These are phyloP conservation scores for Salix brachista DNA, from an alignment of 345 rosid species.

Conservation along the genomic window DNA sequence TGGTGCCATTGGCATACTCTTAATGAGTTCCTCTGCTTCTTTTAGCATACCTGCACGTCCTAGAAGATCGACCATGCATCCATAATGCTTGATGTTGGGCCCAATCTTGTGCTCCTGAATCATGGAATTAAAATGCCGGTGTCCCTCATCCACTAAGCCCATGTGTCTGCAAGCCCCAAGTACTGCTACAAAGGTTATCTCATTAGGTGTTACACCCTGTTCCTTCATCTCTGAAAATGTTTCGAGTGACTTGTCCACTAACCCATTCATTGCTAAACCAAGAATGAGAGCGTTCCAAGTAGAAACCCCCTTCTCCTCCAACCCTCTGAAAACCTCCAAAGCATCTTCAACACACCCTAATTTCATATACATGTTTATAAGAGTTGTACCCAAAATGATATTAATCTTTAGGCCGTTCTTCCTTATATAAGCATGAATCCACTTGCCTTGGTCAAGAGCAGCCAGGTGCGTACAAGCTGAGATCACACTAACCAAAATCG, in stretches of 20 bases:
- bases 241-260: conserved; percentile 37
- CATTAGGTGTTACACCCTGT: conserved; percentile 38
- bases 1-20: conserved; percentile 54
- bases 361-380: conserved; percentile 59
- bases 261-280: conserved; percentile 59
- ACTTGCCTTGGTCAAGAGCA: conserved; percentile 50
- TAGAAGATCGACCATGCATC: conserved; percentile 74
- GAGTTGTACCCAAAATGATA: conserved; percentile 49
- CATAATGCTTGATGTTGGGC: conserved; percentile 62
- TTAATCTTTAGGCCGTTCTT: conserved; percentile 40
- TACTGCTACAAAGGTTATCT: conserved; percentile 48
- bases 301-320: conserved; percentile 49
- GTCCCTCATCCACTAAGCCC: conserved; percentile 58
- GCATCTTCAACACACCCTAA: conserved; percentile 52
- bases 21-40: conserved; percentile 60
- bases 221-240: conserved; percentile 46
- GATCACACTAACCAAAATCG: conserved; percentile 42
- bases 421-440: conserved; percentile 50
- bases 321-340: conserved; percentile 35
- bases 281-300: conserved; percentile 57
- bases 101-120: conserved; percentile 37
- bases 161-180: conserved; percentile 62
- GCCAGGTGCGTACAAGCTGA: conserved; percentile 57
- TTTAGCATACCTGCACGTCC: conserved; percentile 59
- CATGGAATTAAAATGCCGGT: conserved; percentile 43